Evolutionary conservation across 352 stramenopile species (phyloP).

Genomic region (Labyrinthula sp.): DNA sequence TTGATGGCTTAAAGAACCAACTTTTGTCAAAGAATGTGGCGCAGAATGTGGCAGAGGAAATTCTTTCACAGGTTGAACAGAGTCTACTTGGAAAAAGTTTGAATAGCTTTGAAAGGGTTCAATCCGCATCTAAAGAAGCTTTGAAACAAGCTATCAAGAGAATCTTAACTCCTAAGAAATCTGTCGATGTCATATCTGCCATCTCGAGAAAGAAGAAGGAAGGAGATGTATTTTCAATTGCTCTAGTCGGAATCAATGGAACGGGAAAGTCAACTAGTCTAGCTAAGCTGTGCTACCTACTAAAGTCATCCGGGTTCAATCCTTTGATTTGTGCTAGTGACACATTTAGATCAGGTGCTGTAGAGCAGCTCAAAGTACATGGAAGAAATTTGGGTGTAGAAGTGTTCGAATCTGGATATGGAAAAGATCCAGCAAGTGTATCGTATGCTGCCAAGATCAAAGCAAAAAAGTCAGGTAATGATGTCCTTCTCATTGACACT

Average conservation of each 20-base stretch:
- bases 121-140: conserved; percentile 74
- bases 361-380: conserved; percentile 93
- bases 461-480: conserved; percentile 66
- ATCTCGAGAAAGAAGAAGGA: conserved; percentile 40
- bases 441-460: conserved; percentile 81
- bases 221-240: conserved; percentile 79
- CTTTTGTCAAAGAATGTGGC: conserved; percentile 93
- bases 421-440: conserved; percentile 76
- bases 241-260: conserved; percentile 95
- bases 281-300: conserved; percentile 92
- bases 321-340: conserved; percentile 81
- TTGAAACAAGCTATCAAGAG: conserved; percentile 72
- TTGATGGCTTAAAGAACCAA: conserved; percentile 78
- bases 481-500: conserved; percentile 95
- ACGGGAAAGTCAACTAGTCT: conserved; percentile 94
- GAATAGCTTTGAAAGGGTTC: conserved; percentile 65
- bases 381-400: conserved; percentile 79
- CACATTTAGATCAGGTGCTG: conserved; percentile 90
- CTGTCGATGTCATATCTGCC: conserved; percentile 77
- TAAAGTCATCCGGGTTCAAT: conserved; percentile 85
- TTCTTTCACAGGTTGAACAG: conserved; percentile 74
- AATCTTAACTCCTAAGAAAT: conserved; percentile 80
- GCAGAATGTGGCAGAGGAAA: conserved; percentile 69
- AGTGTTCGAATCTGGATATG: conserved; percentile 84
- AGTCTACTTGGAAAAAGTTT: conserved; percentile 80